Conservation (phyloP, 768 basidiomycete species). For the Termitomyces sp. region DNA sequence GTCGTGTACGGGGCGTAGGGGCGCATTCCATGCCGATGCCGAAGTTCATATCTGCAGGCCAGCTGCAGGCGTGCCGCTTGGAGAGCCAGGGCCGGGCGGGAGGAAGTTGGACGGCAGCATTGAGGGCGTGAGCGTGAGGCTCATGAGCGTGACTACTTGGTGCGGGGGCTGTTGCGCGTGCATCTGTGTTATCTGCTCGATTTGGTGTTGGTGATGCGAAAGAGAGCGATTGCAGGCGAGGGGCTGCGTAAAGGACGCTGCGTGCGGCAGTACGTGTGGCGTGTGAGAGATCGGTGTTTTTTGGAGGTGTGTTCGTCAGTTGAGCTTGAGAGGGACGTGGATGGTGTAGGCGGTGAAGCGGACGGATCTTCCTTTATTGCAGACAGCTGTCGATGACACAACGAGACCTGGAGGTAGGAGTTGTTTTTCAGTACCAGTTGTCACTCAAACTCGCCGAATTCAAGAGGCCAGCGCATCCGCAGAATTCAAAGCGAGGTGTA, state of each 20-base stretch:
- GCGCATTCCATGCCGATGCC: neutral
- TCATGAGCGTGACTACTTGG: neutral
- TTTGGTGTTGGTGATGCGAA: conserved; percentile 16
- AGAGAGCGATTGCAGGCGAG: conserved; percentile 32
- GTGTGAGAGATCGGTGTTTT: conserved; percentile 21
- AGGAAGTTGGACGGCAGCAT: conserved; percentile 92
- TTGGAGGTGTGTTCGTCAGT: conserved; percentile 8
- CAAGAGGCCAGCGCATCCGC: too few species aligned
- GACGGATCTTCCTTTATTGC: neutral
- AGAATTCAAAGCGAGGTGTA: too few species aligned
- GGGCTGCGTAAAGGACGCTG: conserved; percentile 33
- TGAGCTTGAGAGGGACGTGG: conserved; percentile 15
- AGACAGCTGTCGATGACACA: neutral
- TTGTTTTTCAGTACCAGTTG: too few species aligned
- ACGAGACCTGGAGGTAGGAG: neutral
- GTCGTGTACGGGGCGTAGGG: neutral
- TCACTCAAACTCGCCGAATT: too few species aligned
- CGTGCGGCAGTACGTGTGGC: conserved; percentile 56
- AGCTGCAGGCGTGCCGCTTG: neutral
- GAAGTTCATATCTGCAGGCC: neutral
- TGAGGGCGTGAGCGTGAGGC: conserved; percentile 83
- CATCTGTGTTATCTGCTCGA: conserved; percentile 21
- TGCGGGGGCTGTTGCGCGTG: neutral
- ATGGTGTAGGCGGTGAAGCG: neutral
- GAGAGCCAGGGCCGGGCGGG: neutral